A percentile compares a stretch with the other conserved stretches of the same genome.
Conservation (phyloP, 768 basidiomycete species). For the Hysterangium stoloniferum region DNA sequence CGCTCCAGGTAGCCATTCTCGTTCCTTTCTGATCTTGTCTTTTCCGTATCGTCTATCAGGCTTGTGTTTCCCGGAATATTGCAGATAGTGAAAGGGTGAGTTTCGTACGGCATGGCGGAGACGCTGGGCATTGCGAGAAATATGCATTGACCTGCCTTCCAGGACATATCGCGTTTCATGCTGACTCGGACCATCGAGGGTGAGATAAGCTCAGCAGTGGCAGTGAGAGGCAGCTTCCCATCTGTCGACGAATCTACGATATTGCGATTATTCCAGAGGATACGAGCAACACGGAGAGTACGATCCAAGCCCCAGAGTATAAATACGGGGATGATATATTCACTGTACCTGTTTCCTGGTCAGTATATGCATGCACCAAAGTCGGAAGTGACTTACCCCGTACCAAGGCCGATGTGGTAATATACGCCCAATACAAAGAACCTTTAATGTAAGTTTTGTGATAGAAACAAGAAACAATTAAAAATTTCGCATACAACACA, state of each 20-base stretch:
- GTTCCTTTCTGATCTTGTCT: too few species aligned
- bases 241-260: slow-evolving; percentile 28
- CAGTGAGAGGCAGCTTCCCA: slow-evolving; percentile 18
- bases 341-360: slow-evolving; percentile 16
- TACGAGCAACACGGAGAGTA: slow-evolving; percentile 37
- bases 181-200: slow-evolving; percentile 41
- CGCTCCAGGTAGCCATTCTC: too few species aligned
- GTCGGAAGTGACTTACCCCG: slow-evolving; percentile 16
- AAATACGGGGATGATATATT: slow-evolving; percentile 43
- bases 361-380: not conserved
- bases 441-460: slow-evolving; percentile 14
- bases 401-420: slow-evolving; percentile 20
- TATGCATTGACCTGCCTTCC: slow-evolving; percentile 47
- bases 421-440: slow-evolving; percentile 26
- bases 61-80: slow-evolving; percentile 21
- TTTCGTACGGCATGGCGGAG: slow-evolving; percentile 38
- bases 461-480: not conserved
- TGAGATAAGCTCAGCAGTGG: slow-evolving; percentile 34
- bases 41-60: too few species aligned
- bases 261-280: slow-evolving; percentile 31
- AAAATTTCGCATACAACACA: slow-evolving; percentile 28
- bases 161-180: slow-evolving; percentile 40
- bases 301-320: slow-evolving; percentile 51
- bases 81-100: slow-evolving; percentile 58
- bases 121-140: slow-evolving; percentile 44